Evolutionary conservation across 2,329 filamentous ascomycete genomes (phyloP).

Genomic region (Allantophomopsis lycopodina): DNA sequence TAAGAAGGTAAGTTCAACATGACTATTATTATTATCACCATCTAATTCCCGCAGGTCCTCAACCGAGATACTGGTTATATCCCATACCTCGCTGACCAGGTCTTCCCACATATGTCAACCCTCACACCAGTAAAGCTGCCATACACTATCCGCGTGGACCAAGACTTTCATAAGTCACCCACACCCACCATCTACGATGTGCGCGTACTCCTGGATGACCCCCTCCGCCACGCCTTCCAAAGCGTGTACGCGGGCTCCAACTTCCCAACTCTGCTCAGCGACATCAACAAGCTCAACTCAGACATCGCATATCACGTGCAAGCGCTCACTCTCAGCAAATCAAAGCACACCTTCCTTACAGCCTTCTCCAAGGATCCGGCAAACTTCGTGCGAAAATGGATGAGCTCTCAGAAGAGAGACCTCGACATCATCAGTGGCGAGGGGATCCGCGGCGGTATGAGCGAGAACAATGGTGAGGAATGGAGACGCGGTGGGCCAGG

Average conservation of each 20-base stretch:
- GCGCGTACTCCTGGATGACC: slow-evolving; percentile 71
- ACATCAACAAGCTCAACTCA: slow-evolving; percentile 68
- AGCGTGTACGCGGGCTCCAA: slow-evolving; percentile 55
- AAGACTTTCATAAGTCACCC: slow-evolving; percentile 63
- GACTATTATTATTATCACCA: neutral
- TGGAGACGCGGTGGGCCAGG: slow-evolving; percentile 51
- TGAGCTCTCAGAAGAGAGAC: slow-evolving; percentile 82
- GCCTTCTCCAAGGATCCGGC: slow-evolving; percentile 70
- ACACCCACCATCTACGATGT: slow-evolving; percentile 82
- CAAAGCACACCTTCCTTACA: slow-evolving; percentile 79
- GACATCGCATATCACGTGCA: slow-evolving; percentile 75
- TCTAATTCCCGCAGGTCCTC: slow-evolving; percentile 43
- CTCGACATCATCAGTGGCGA: slow-evolving; percentile 81
- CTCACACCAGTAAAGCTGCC: slow-evolving; percentile 71
- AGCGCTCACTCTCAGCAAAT: slow-evolving; percentile 71
- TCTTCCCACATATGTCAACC: slow-evolving; percentile 64
- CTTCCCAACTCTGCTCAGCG: slow-evolving; percentile 59
- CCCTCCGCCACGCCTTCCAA: slow-evolving; percentile 53
- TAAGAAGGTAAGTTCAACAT: slow-evolving; percentile 44
- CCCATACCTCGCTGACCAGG: slow-evolving; percentile 69
- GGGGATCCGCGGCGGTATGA: slow-evolving; percentile 45
- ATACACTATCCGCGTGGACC: slow-evolving; percentile 90
- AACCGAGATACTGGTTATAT: slow-evolving; percentile 67
- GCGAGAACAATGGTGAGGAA: slow-evolving; percentile 45
- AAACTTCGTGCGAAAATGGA: slow-evolving; percentile 74